Evolutionary conservation across 2,329 filamentous ascomycete species (phyloP).

Genomic region (Cadophora sp.): DNA sequence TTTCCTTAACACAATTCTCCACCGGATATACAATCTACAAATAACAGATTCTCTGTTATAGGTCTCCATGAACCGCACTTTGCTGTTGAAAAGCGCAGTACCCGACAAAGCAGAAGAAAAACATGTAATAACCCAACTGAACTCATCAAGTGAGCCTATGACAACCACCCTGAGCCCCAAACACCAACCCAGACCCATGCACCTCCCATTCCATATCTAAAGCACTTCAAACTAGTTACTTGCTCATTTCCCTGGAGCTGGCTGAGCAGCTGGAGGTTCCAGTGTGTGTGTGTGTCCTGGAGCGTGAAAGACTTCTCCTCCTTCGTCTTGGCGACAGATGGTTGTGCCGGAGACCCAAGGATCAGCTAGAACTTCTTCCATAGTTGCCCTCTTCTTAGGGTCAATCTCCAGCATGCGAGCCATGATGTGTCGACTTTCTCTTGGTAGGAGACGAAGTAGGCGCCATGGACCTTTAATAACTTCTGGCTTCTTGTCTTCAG

Average conservation of each 20-base stretch:
- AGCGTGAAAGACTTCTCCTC: slow-evolving; percentile 74
- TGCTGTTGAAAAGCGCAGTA: neutral
- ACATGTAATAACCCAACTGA: slow-evolving; percentile 10
- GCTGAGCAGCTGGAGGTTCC: slow-evolving; percentile 67
- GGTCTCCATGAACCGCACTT: slow-evolving; percentile 31
- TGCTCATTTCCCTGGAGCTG: slow-evolving; percentile 28
- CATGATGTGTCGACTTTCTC: slow-evolving; percentile 89
- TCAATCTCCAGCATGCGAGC: slow-evolving; percentile 91
- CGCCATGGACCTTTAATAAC: slow-evolving; percentile 93
- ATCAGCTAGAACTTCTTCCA: slow-evolving; percentile 86
- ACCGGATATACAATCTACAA: slow-evolving; percentile 39
- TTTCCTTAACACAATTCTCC: neutral
- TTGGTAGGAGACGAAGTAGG: slow-evolving; percentile 82
- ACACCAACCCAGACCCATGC: slow-evolving; percentile 14
- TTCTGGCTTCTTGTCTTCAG: slow-evolving; percentile 63
- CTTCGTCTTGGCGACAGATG: slow-evolving; percentile 85
- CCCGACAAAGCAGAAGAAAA: neutral
- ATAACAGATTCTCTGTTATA: slow-evolving; percentile 22
- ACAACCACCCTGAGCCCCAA: slow-evolving; percentile 5
- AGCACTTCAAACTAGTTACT: slow-evolving; percentile 1
- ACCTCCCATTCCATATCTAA: slow-evolving; percentile 12
- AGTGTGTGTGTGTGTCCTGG: slow-evolving; percentile 84
- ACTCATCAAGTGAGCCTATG: neutral
- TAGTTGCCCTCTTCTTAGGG: slow-evolving; percentile 80
- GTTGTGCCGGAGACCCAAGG: slow-evolving; percentile 87